Evolutionary conservation across 345 rosid genomes (phyloP), one percentile per base, ranked within the genome.

Genomic region (Turritis glabra): DNA sequence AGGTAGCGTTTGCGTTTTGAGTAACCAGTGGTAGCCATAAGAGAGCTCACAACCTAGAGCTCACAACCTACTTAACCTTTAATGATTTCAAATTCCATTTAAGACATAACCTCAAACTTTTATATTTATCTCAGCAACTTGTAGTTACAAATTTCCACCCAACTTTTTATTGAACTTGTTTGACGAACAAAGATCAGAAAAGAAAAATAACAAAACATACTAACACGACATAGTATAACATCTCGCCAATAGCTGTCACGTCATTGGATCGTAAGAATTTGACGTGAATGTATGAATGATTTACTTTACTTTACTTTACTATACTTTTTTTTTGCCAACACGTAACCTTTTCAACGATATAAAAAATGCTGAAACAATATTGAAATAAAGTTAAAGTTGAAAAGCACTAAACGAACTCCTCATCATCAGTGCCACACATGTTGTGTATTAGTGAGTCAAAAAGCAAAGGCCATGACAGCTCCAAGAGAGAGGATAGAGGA

Each of bases 371-470:
- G 79, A 50, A 59, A 59, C 61, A 30, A 22, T 12, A 35, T 8
- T 53, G 56, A 52, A 5, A 76, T 33, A 69, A 61, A 43, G 63
- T 68, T 40, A 67, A 66, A 57, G 58, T 57, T 47, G n/a, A 62
- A 76, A 76, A 62, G 80, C 80, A 76, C 58, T 76, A 33, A 43
- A 44, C 35, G 65, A 54, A 44, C 59, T 69, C 51, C 59, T 67
- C 79, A 76, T 52, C 51, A 76, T 69, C 65, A 76, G 75, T 70
- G 52, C 19, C 64, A 69, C 71, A 77, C 71, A 62, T 19, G 10
- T n/a, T n/a, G n/a, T n/a, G 93, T 90, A 68, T 94, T 94, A 69
- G 97, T 93, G 19, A 94, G 95, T 69, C 98, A 95, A 17, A 96
- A 88, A 55, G 98, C 94, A 7, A 94, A 94, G 33, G 97, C 87